Conservation (phyloP, 73 alveolate species). For the Uronychia binucleata region DNA sequence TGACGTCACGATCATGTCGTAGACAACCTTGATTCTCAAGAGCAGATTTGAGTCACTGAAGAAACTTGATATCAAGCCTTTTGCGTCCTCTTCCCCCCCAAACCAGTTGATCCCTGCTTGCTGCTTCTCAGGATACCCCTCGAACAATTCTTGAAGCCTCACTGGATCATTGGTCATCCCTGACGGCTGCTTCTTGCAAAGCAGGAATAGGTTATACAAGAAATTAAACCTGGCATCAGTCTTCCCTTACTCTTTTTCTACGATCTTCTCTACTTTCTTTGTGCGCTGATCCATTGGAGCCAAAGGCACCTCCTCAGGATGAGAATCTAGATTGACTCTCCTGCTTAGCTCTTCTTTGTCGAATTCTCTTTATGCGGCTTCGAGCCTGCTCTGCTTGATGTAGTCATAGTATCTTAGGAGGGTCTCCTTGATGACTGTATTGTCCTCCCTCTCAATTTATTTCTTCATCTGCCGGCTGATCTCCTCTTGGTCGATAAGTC, state of each 20-base stretch:
- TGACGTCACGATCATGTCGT: not conserved
- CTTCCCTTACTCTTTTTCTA: conserved; percentile 3
- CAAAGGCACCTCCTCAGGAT: not conserved
- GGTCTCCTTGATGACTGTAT: not conserved
- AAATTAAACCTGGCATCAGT: conserved; percentile 4
- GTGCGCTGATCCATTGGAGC: not conserved
- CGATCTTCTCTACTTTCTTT: not conserved
- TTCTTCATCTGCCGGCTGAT: not conserved
- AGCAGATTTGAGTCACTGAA: conserved; percentile 2
- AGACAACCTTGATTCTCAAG: conserved; percentile 14
- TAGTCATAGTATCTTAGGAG: conserved; percentile 4
- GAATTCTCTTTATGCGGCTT: not conserved
- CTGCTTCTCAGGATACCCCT: conserved; percentile 5
- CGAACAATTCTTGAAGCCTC: conserved; percentile 7
- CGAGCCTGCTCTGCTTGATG: not conserved
- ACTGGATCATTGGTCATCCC: conserved; percentile 55
- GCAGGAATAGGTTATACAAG: not conserved
- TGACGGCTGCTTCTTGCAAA: not conserved
- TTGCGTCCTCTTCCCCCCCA: conserved; percentile 24
- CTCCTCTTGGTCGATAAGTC: not conserved
- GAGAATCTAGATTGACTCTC: conserved; percentile 13
- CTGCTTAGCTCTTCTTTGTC: not conserved
- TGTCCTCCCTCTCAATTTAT: not conserved
- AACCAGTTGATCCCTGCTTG: not conserved
- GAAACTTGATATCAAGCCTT: conserved; percentile 6